A percentile compares a stretch with the other conserved stretches of the same genome.
These are phyloP conservation scores for Alternaria hordeiaustralica DNA, from an alignment of 2,329 filamentous ascomycete species.

Conservation along the genomic window DNA sequence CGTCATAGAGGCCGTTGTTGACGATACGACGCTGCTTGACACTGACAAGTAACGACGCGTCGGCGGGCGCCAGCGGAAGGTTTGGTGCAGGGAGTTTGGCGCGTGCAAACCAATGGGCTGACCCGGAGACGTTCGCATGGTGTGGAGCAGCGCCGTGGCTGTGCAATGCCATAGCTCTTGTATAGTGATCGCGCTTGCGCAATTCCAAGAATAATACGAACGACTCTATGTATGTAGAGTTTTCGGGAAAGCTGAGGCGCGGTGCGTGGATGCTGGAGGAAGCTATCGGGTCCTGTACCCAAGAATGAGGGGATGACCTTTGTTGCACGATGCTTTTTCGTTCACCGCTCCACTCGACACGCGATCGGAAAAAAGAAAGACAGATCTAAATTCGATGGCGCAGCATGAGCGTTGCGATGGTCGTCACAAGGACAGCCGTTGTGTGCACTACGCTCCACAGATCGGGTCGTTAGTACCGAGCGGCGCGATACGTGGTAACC, in stretches of 20 bases:
- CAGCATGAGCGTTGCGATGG: constrained; percentile 4
- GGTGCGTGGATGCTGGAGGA: neutral
- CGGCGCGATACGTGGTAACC: constrained; percentile 16
- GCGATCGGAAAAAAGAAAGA: neutral
- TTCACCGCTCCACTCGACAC: constrained; percentile 2
- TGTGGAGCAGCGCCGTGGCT: constrained; percentile 11
- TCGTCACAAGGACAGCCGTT: constrained; percentile 19
- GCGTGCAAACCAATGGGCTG: constrained; percentile 3
- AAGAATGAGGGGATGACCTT: neutral
- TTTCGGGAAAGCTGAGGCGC: neutral
- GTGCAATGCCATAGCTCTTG: constrained; percentile 4
- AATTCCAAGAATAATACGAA: constrained; percentile 1
- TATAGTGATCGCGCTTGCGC: constrained; percentile 2
- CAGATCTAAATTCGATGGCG: constrained; percentile 7
- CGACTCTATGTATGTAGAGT: neutral
- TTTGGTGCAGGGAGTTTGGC: constrained; percentile 5
- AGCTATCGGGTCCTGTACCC: neutral
- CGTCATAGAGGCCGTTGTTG: constrained; percentile 4
- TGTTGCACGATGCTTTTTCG: neutral
- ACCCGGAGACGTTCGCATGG: constrained; percentile 1
- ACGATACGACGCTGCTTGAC: constrained; percentile 1
- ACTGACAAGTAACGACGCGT: constrained; percentile 10
- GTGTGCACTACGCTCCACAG: constrained; percentile 21
- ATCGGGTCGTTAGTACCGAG: constrained; percentile 18
- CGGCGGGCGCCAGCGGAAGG: constrained; percentile 3